These are phyloP conservation scores for Ballota nigra DNA, from an alignment of 257 asterid genomes.

Conservation along the genomic window DNA sequence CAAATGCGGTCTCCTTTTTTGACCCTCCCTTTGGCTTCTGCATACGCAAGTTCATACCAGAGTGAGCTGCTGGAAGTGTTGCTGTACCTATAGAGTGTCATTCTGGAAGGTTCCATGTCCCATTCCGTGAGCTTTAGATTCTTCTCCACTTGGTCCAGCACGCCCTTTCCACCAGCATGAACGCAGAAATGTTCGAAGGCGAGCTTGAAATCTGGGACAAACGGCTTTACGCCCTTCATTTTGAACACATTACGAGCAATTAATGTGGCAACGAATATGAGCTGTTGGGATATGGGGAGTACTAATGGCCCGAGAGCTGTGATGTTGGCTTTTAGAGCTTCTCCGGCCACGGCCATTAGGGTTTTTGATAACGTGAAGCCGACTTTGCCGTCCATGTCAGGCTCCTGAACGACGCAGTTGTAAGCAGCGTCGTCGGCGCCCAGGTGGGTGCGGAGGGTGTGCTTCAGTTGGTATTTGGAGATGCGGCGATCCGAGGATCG, in stretches of 20 bases:
- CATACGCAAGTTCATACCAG: conserved; percentile 71
- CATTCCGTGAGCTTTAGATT: conserved; percentile 43
- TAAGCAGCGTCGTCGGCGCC: conserved; percentile 26
- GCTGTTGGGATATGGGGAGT: conserved; percentile 57
- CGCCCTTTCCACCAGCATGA: conserved; percentile 76
- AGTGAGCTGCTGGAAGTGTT: conserved; percentile 65
- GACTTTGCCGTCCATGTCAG: background rate
- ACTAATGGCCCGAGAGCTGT: conserved; percentile 51
- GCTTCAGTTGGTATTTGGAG: conserved; percentile 25
- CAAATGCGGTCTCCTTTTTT: conserved; percentile 62
- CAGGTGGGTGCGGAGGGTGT: conserved; percentile 24
- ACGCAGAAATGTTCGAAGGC: conserved; percentile 75
- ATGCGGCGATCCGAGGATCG: conserved; percentile 4
- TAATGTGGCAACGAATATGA: conserved; percentile 39
- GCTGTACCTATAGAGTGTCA: conserved; percentile 62
- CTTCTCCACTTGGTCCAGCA: conserved; percentile 66
- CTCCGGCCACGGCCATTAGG: conserved; percentile 22
- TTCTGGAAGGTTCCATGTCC: conserved; percentile 71
- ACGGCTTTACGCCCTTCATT: conserved; percentile 32
- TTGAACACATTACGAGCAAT: conserved; percentile 38
- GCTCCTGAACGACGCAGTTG: conserved; percentile 20
- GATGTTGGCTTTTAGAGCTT: conserved; percentile 22
- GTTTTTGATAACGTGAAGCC: conserved; percentile 11
- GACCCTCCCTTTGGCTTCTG: conserved; percentile 69
- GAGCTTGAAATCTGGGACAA: conserved; percentile 53